Base-by-base conservation (phyloP, 345 rosid genomes). In the Eucalyptus pauciflora region DNA sequence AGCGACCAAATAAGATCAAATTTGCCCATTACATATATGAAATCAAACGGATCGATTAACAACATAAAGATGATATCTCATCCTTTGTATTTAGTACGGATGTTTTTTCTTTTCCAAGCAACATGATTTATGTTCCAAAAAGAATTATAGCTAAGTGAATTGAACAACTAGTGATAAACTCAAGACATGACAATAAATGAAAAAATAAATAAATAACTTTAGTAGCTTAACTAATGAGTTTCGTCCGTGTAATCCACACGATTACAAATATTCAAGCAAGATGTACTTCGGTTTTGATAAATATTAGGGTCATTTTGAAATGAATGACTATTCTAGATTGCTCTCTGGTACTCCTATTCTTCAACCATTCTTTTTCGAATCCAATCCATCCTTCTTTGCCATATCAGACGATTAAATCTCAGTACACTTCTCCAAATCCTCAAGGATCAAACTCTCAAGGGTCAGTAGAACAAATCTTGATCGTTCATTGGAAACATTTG, bases 61-160 rank as follows among this genome's bases (percentile, higher is more conserved):
- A 9, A 37, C 45, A 71, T 33, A 71, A 8, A 71, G 3, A 9
- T 10, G 25, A 33, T 71, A 71, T 33, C 25, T 18, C 81, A 71
- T 33, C 45, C 4, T 17, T 18, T 18, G 46, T 0, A 18, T 37
- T 43, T 18, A 71, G 81, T 37, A 33, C 0, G 7, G 45, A 69
- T 69, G 10, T 33, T 71, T 37, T 33, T 33, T 33, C 37, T 9
- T 71, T 71, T 37, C 22, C 7, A 9, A 5, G 1, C 0, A 33
- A 71, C 45, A 3, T 71, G 45, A 33, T 33, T 17, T 11, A 69
- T 69, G 33, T 62, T 12, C 16, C 69, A 29, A 29, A 62, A 27
- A 31, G 7, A 62, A 15, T 27, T 62, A 62, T 62, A 62, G 29
- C 69, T 62, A 5, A 62, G 33, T 62, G 7, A 62, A 62, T 7